phyloP scores from a whole-genome alignment of 306 rosid genomes.

The Prunus fruticosa region DNA sequence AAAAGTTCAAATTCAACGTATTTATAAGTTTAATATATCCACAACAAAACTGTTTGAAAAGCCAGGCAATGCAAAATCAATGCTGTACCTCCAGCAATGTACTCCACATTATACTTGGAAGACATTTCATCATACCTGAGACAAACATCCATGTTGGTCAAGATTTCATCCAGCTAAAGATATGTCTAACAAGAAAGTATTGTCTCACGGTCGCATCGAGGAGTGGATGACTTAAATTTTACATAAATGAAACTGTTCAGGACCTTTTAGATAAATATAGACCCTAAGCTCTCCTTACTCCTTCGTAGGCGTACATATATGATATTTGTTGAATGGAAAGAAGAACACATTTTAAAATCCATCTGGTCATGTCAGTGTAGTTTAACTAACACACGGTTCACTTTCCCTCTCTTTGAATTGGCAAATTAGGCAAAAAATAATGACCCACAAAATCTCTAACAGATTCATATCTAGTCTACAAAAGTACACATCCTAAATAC shows the following conservation, averaged over 20 bases:
- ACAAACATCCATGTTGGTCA: conserved; percentile 3
- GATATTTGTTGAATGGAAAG: background rate
- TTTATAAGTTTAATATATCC: background rate
- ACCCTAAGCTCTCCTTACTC: background rate
- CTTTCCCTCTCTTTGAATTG: background rate
- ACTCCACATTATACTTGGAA: conserved; percentile 61
- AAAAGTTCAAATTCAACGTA: background rate
- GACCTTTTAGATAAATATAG: background rate
- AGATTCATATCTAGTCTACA: background rate
- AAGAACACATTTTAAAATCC: background rate
- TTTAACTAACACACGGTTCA: background rate
- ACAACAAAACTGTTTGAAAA: background rate
- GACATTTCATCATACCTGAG: conserved; percentile 77
- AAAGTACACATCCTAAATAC: background rate
- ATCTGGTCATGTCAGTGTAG: background rate
- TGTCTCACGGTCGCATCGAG: background rate
- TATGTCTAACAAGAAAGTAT: background rate
- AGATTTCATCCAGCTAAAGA: background rate
- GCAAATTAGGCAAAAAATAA: background rate
- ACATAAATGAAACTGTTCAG: background rate
- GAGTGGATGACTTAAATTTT: background rate
- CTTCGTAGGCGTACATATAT: background rate
- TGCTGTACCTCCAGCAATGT: conserved; percentile 86
- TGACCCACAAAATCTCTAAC: background rate
- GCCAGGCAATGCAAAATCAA: background rate